Evolutionary conservation across 2,329 filamentous ascomycete species (phyloP).

Genomic region (Diaporthe caulivora): DNA sequence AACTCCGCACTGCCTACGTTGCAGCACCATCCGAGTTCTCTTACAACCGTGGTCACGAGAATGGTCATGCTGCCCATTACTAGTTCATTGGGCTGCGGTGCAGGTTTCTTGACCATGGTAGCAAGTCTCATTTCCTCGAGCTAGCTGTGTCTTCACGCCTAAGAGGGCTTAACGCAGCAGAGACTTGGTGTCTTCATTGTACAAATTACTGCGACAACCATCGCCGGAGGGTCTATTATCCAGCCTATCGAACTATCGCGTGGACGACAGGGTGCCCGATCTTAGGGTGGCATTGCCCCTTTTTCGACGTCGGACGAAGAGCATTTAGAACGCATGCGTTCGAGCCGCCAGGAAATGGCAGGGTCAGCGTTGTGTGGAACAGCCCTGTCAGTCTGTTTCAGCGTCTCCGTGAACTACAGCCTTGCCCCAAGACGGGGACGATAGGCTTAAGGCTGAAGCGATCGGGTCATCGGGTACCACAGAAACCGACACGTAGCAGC

Average conservation of each 20-base stretch:
- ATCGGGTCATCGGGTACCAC: conserved; percentile 22
- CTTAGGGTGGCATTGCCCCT: conserved; percentile 22
- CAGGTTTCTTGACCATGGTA: not conserved
- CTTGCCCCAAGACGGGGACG: not conserved
- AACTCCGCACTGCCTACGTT: not conserved
- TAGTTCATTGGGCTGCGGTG: not conserved
- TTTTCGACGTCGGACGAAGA: conserved; percentile 23
- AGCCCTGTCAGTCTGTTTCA: conserved; percentile 39
- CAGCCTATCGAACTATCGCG: conserved; percentile 14
- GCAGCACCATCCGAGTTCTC: not conserved
- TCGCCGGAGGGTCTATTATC: not conserved
- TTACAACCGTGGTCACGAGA: not conserved
- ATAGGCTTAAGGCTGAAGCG: conserved; percentile 17
- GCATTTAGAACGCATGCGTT: conserved; percentile 32
- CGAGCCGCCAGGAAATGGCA: conserved; percentile 36
- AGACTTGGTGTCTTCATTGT: not conserved
- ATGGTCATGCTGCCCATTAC: not conserved
- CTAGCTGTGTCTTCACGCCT: not conserved
- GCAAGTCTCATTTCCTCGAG: not conserved
- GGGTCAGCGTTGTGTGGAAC: conserved; percentile 32
- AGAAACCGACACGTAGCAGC: conserved; percentile 26
- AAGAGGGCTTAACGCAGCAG: not conserved
- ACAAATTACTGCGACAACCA: not conserved
- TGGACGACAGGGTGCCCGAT: conserved; percentile 19
- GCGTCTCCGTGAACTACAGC: conserved; percentile 13